Evolutionary conservation across 768 basidiomycete genomes (phyloP), one percentile per base, ranked within the genome.

Genomic region (Amanita rubescens): DNA sequence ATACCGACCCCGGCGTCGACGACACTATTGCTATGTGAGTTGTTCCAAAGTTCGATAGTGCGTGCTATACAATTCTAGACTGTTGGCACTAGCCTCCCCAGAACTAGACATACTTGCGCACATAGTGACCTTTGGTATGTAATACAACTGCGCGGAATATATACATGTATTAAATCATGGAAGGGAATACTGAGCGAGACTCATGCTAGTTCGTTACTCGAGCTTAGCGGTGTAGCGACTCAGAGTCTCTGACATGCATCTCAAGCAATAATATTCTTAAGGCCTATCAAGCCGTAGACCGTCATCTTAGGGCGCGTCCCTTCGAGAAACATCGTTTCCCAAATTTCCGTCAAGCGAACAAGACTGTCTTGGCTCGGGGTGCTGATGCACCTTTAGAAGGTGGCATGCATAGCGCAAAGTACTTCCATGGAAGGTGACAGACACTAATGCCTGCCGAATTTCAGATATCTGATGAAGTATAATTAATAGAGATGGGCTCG

Each of bases 1-100:
- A 91, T 59, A 88, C 88, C 24, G 90, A 94, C 63, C 88, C 90
- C 6, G 91, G 91, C 32, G 84, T 91, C 3, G 91, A 94, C 62
- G 91, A 94, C 65, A 72, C 76, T 22, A 59, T 91, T 49, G 90
- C 90, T 25, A 81, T 94, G 89, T 86, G 54, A 55, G 82, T 66
- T 35, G 39, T 42, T 47, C 19, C 53, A 7, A 53, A 46, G 27
- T 47, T 15, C 48, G 24, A 39, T 22, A 27, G 35, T 17, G 49
- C 8, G 22, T 3, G 19, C 22, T 2, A 19, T 39, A n/a, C 27
- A 30, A 27, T 24, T 55, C 7, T 60, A 90, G 88, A 54, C 69
- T 93, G 51, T 70, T 91, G 10, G 91, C 90, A 0, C 71, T 93
- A 20, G 77, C 90, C 15, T 90, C 87, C 9, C 91, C 92, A 10